Evolutionary conservation across 163 green algal genomes (phyloP).

Genomic region (Scenedesmus sp.): DNA sequence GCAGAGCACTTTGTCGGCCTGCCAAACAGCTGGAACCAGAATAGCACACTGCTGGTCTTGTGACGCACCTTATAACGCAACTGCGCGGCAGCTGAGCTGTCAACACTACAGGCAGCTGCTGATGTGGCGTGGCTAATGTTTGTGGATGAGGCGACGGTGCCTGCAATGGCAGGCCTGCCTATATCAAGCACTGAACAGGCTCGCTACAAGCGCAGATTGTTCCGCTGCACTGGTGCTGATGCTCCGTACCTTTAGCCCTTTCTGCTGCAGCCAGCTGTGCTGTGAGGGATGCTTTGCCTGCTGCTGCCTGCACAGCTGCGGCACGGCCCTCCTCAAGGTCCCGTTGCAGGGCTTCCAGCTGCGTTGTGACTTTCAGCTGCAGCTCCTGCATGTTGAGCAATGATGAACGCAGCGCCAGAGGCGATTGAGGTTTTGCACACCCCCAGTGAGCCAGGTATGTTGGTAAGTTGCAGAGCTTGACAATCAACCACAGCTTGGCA

Average conservation of each 20-base stretch:
- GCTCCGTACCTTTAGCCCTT: constrained; percentile 7
- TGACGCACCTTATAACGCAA: too few relatives aligned
- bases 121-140: too few relatives aligned
- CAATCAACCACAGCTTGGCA: too few relatives aligned
- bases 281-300: constrained; percentile 45
- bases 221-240: background rate
- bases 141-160: too few relatives aligned
- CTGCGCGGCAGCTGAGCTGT: too few relatives aligned
- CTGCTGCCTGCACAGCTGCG: constrained; percentile 23
- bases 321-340: constrained; percentile 23
- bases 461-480: background rate
- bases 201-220: background rate
- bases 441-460: too few relatives aligned
- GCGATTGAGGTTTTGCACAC: too few relatives aligned
- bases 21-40: too few relatives aligned
- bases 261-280: constrained; percentile 40
- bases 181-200: background rate
- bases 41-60: too few relatives aligned
- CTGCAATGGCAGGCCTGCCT: background rate
- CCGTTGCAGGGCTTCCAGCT: constrained; percentile 30
- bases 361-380: background rate
- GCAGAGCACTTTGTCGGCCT: too few relatives aligned
- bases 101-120: too few relatives aligned
- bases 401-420: background rate
- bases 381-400: background rate